Percentiles rank a stretch among this genome's conserved stretches.
Evolutionary conservation across 441 rosid species (phyloP).

Genomic region (Raphanus hybrid): DNA sequence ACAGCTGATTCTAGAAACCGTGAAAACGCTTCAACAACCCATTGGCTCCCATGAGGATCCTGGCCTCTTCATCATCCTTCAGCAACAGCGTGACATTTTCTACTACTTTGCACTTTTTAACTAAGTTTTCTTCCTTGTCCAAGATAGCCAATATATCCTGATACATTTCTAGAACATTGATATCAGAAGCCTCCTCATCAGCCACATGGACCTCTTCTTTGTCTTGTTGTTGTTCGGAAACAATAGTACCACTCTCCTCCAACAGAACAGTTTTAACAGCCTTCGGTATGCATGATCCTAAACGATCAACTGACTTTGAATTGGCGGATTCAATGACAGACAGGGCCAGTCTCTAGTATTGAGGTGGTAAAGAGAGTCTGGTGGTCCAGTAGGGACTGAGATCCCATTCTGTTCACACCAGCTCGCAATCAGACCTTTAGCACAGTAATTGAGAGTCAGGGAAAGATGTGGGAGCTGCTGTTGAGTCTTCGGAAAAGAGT

Average conservation of each 20-base stretch:
- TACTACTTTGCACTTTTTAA: slow-evolving; percentile 59
- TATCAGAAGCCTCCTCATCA: slow-evolving; percentile 50
- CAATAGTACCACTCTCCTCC: slow-evolving; percentile 61
- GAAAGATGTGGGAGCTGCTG: slow-evolving; percentile 81
- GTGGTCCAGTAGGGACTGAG: slow-evolving; percentile 75
- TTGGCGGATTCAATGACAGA: slow-evolving; percentile 70
- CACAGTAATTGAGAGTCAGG: slow-evolving; percentile 95
- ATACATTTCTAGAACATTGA: slow-evolving; percentile 51
- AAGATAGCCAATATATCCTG: slow-evolving; percentile 58
- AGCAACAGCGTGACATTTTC: slow-evolving; percentile 75
- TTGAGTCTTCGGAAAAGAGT: slow-evolving; percentile 91
- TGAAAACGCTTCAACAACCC: slow-evolving; percentile 77
- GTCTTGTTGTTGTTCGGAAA: neutral
- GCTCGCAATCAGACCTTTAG: slow-evolving; percentile 88
- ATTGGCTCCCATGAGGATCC: slow-evolving; percentile 84
- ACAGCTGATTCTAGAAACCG: slow-evolving; percentile 71
- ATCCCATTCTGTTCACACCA: slow-evolving; percentile 95
- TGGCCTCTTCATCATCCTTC: slow-evolving; percentile 93
- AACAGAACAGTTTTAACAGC: slow-evolving; percentile 69
- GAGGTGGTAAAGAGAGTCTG: slow-evolving; percentile 74
- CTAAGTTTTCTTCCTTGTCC: slow-evolving; percentile 59
- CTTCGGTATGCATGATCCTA: slow-evolving; percentile 55
- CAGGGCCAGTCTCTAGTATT: slow-evolving; percentile 89
- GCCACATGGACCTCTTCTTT: slow-evolving; percentile 46
- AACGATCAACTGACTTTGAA: slow-evolving; percentile 61